These are phyloP conservation scores for Mortierella sp. DNA, from an alignment of 371 early-diverging fungal species.

Conservation along the genomic window DNA sequence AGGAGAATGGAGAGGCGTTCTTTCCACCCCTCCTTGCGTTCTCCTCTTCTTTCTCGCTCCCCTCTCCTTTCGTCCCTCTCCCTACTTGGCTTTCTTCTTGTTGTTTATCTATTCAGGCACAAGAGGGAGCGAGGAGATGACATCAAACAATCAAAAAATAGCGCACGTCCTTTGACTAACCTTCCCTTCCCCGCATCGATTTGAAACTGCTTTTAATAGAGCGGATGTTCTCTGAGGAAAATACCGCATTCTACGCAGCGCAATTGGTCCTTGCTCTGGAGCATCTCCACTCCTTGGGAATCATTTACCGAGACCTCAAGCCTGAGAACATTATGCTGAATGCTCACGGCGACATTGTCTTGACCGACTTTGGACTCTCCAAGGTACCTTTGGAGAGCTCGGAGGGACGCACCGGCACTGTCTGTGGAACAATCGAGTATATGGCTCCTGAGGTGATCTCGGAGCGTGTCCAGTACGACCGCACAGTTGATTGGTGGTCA, in stretches of 20 bases:
- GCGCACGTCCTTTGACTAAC: conserved; percentile 12
- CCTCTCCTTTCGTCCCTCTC: too few relatives aligned
- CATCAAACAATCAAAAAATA: neutral
- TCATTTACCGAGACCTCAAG: conserved; percentile 91
- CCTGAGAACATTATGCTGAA: conserved; percentile 93
- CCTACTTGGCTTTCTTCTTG: too few relatives aligned
- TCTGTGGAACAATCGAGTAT: conserved; percentile 94
- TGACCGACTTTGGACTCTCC: conserved; percentile 94
- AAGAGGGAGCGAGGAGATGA: neutral
- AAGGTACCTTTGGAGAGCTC: conserved; percentile 82
- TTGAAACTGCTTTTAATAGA: conserved; percentile 61
- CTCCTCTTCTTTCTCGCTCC: neutral
- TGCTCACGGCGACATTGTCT: conserved; percentile 83
- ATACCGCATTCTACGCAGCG: conserved; percentile 88
- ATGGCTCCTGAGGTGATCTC: conserved; percentile 86
- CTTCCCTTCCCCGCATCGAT: neutral
- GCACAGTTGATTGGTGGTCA: conserved; percentile 95
- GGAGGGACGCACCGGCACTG: conserved; percentile 84
- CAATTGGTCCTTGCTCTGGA: conserved; percentile 91
- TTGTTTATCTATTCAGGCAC: neutral
- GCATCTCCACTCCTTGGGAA: conserved; percentile 88
- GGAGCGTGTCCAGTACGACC: conserved; percentile 84
- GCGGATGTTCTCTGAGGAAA: conserved; percentile 84
- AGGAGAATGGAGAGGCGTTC: neutral
- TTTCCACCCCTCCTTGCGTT: neutral